Base-by-base conservation (phyloP, 768 basidiomycete genomes). In the Gautieria morchelliformis region DNA sequence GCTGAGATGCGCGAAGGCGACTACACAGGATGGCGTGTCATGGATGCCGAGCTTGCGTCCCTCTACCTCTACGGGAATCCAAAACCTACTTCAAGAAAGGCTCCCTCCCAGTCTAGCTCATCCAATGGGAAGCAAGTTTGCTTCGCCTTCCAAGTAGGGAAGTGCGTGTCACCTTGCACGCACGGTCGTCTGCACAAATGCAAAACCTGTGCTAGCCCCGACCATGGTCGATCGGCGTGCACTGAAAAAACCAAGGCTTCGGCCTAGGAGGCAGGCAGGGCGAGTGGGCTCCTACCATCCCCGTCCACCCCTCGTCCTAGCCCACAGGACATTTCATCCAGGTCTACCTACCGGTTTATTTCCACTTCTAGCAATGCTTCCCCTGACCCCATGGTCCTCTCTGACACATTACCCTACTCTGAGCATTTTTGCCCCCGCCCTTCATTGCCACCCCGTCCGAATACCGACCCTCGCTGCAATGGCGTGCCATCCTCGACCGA, bases 401-500 rank as follows among this genome's bases (percentile, higher is more conserved):
- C 27, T 6, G 37, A 5, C 53, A 22, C 12, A 27, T 30, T 40
- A 14, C 37, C 40, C 30, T n/a, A 27, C 41, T 5, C 6, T 12
- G 54, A 44, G 41, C 22, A 19, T 12, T 51, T 50, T 35, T 56
- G 56, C 17, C 0, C 22, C 4, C 6, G 37, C 12, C 51, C 19
- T 49, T 53, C 52, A 17, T 44, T 22, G 4, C 58, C 5, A 14
- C 42, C 35, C 19, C 59, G 47, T 20, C 59, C 59, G 5, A 60
- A 60, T 24, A 27, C 59, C 7, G 56, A 60, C 41, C 47, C 59
- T 8, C 56, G 56, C 7, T 49, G 54, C 47, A 60, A 60, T 44
- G 17, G 1, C 19, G 6, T 11, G 11, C 33, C 33, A 6, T 35
- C 5, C 33, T 30, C 37, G 20, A 20, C 12, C 8, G 14, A 14